A percentile compares a stretch with the other conserved stretches of the same genome.
phyloP scores from a whole-genome alignment of 768 basidiomycete genomes.

The Rhodocollybia butyracea region DNA sequence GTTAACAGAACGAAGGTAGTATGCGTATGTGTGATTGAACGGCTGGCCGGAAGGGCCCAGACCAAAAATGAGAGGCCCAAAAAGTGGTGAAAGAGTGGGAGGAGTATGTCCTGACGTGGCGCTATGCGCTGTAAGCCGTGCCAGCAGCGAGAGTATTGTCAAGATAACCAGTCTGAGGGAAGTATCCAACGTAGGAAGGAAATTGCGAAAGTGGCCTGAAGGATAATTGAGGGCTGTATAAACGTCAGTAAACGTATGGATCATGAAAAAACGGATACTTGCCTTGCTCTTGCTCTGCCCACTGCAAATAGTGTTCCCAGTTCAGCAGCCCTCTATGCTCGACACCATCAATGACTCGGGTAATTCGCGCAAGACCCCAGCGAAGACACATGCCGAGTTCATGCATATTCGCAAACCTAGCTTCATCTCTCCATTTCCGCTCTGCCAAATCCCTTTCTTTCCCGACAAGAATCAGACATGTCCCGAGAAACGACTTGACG shows the following conservation, averaged over 20 bases:
- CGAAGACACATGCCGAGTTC: constrained; percentile 90
- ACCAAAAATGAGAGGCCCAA: constrained; percentile 88
- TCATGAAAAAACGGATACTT: constrained; percentile 27
- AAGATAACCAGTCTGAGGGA: constrained; percentile 58
- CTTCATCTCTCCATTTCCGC: constrained; percentile 71
- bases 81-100: constrained; percentile 83
- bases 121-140: constrained; percentile 80
- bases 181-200: constrained; percentile 53
- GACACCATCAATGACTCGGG: constrained; percentile 64
- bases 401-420: constrained; percentile 78
- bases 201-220: constrained; percentile 65
- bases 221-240: constrained; percentile 61
- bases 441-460: constrained; percentile 42
- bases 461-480: constrained; percentile 37
- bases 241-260: constrained; percentile 8
- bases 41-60: constrained; percentile 28
- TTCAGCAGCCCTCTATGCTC: constrained; percentile 81
- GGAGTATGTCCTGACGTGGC: constrained; percentile 87
- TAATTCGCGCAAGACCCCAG: constrained; percentile 85
- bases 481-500: constrained; percentile 76
- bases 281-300: constrained; percentile 84
- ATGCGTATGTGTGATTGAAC: constrained; percentile 56
- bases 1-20: constrained; percentile 77
- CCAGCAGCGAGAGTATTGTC: constrained; percentile 76
- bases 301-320: constrained; percentile 82